phyloP scores from a whole-genome alignment of 2,329 filamentous ascomycete species.

The Aspergillus puulaauensis region DNA sequence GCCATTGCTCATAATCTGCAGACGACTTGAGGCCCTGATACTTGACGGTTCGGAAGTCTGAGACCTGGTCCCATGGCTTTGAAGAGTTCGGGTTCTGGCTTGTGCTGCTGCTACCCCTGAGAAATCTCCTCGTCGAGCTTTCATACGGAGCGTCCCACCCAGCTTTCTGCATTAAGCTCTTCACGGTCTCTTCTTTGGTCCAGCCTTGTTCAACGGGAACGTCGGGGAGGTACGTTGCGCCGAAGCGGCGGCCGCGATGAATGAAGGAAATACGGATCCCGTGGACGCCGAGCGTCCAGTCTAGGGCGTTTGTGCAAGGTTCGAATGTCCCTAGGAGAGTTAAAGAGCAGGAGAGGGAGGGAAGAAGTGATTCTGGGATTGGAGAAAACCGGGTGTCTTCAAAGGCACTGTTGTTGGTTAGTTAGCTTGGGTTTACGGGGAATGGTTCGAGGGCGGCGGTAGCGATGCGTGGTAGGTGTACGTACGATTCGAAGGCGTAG shows the following conservation, averaged over 20 bases:
- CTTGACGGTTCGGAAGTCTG: conserved; percentile 70
- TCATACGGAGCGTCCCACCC: conserved; percentile 71
- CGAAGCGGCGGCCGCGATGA: conserved; percentile 70
- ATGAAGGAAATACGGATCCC: conserved; percentile 83
- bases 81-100: conserved; percentile 9
- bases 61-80: conserved; percentile 70
- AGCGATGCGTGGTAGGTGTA: conserved; percentile 14
- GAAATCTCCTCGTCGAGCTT: conserved; percentile 36
- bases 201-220: conserved; percentile 91
- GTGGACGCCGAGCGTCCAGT: conserved; percentile 85
- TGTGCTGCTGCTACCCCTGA: conserved; percentile 26
- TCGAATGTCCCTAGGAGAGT: conserved; percentile 88
- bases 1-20: conserved; percentile 71
- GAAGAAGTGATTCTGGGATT: conserved; percentile 52
- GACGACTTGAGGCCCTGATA: conserved; percentile 83
- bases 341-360: conserved; percentile 57
- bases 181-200: conserved; percentile 87
- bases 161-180: conserved; percentile 90
- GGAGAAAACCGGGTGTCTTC: conserved; percentile 63
- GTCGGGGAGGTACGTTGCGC: conserved; percentile 88
- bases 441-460: neutral
- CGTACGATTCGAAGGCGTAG: conserved; percentile 78
- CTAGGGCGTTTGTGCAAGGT: conserved; percentile 67
- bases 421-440: neutral
- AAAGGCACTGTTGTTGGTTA: conserved; percentile 51